Conservation (phyloP, 805 yeast species). For the Saccharomycopsis sp. region DNA sequence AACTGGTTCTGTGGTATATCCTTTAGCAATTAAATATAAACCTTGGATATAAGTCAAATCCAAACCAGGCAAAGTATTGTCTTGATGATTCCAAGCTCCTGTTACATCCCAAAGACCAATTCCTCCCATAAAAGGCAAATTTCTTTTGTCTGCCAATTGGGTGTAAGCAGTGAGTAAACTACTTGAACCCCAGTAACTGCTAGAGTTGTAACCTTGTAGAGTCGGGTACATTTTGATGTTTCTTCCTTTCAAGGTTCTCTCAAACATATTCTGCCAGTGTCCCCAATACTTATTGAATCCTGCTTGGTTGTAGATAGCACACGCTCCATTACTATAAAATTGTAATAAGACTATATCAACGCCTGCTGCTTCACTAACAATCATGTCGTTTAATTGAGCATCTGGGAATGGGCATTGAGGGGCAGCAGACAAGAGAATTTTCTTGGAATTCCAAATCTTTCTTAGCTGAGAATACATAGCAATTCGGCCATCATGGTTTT, state of each 20-base stretch:
- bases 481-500: slow-evolving; percentile 41
- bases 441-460: slow-evolving; percentile 31
- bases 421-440: slow-evolving; percentile 52
- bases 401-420: slow-evolving; percentile 66
- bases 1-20: neutral
- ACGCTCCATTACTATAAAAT: slow-evolving; percentile 53
- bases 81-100: slow-evolving; percentile 6
- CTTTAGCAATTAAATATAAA: slow-evolving; percentile 5
- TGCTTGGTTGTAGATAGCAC: slow-evolving; percentile 22
- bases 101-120: slow-evolving; percentile 5
- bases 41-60: slow-evolving; percentile 4
- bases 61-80: slow-evolving; percentile 5
- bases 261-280: slow-evolving; percentile 28
- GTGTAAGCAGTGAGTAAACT: slow-evolving; percentile 1
- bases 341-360: slow-evolving; percentile 57
- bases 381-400: slow-evolving; percentile 34
- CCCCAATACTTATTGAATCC: slow-evolving; percentile 8
- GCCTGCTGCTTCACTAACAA: slow-evolving; percentile 37
- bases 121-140: slow-evolving; percentile 3
- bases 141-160: slow-evolving; percentile 1
- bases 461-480: slow-evolving; percentile 37
- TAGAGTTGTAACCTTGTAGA: slow-evolving; percentile 4
- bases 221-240: slow-evolving; percentile 4
- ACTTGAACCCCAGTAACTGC: slow-evolving; percentile 5
- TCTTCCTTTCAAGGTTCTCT: too few relatives aligned